phyloP scores from a whole-genome alignment of 768 basidiomycete species.

The Trametes cingulata region DNA sequence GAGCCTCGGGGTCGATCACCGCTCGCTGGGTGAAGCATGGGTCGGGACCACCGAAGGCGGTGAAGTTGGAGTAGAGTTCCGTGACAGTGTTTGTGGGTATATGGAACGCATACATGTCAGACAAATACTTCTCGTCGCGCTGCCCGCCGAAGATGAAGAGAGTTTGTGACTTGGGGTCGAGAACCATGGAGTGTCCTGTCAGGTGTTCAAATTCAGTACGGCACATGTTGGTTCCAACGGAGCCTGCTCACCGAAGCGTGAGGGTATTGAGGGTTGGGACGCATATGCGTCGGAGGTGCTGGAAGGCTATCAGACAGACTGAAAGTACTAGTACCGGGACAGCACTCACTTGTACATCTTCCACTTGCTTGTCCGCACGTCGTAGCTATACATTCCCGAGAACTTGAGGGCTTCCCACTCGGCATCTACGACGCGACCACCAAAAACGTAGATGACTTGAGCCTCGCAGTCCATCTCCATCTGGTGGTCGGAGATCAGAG shows the following conservation, averaged over 20 bases:
- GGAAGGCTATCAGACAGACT: not conserved
- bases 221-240: not conserved
- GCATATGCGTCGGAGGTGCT: constrained; percentile 29
- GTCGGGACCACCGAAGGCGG: constrained; percentile 62
- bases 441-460: constrained; percentile 74
- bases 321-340: not conserved
- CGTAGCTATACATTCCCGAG: constrained; percentile 74
- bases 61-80: constrained; percentile 66
- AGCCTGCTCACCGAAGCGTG: constrained; percentile 54
- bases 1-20: constrained; percentile 59
- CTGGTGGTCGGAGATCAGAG: constrained; percentile 77
- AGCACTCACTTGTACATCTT: constrained; percentile 59
- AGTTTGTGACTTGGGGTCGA: constrained; percentile 57
- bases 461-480: constrained; percentile 74
- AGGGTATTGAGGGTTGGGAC: constrained; percentile 48
- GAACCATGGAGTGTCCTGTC: constrained; percentile 81
- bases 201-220: not conserved
- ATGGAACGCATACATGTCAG: constrained; percentile 78
- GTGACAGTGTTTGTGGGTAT: constrained; percentile 56
- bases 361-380: constrained; percentile 67
- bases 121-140: constrained; percentile 61
- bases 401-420: constrained; percentile 61
- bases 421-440: constrained; percentile 71
- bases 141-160: constrained; percentile 79
- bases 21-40: constrained; percentile 76